A percentile compares a stretch with the other conserved stretches of the same genome.
Evolutionary conservation across 1,284 basidiomycete genomes (phyloP).

Genomic region (Schizophyllum amplum): DNA sequence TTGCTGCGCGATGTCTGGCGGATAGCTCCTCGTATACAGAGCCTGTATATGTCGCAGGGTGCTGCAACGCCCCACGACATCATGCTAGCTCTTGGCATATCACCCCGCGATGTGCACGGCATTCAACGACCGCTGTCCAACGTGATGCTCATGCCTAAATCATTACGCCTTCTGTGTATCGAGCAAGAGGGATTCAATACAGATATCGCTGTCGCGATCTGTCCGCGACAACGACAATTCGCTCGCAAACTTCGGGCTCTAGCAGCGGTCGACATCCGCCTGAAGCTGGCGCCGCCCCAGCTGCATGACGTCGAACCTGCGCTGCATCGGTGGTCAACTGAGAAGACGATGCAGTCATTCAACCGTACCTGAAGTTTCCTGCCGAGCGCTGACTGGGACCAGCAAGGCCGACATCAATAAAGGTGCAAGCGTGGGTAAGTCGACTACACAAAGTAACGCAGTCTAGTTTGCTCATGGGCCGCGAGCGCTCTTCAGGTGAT

Average conservation of each 20-base stretch:
- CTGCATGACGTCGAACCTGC: not conserved
- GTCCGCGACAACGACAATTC: not conserved
- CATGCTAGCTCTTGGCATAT: not conserved
- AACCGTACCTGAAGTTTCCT: not conserved
- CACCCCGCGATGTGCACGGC: not conserved
- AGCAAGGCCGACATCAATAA: too few relatives aligned
- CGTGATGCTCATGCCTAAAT: not conserved
- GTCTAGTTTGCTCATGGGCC: not conserved
- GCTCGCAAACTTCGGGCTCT: not conserved
- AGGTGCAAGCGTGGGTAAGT: not conserved
- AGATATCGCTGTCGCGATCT: not conserved
- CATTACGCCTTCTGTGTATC: not conserved
- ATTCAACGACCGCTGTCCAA: not conserved
- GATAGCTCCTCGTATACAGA: not conserved
- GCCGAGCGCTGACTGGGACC: not conserved
- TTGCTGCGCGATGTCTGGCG: not conserved
- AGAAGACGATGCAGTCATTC: not conserved
- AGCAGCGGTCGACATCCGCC: not conserved
- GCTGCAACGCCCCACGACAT: not conserved
- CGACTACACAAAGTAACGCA: not conserved
- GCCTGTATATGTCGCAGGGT: not conserved
- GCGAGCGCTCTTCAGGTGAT: not conserved
- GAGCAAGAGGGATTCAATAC: not conserved
- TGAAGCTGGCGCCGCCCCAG: not conserved
- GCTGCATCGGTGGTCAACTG: too few relatives aligned